These are phyloP conservation scores for Staphylotrichum longicolle DNA, from an alignment of 495 filamentous ascomycete species.

Conservation along the genomic window DNA sequence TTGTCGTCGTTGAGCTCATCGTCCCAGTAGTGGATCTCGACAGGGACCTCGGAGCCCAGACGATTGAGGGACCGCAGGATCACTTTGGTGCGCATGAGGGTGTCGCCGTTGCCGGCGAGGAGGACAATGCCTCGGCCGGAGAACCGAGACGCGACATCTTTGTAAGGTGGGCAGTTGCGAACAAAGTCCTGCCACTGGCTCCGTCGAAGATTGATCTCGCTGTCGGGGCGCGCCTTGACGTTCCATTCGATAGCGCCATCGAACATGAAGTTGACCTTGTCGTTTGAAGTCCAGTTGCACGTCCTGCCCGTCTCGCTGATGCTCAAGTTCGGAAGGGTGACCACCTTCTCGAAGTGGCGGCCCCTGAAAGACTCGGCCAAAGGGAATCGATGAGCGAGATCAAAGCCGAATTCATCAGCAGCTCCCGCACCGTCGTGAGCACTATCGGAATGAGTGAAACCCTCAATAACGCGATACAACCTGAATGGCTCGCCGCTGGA, in stretches of 20 bases:
- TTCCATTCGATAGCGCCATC: conserved; percentile 24
- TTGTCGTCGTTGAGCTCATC: conserved; percentile 25
- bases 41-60: conserved; percentile 25
- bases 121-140: conserved; percentile 32
- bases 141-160: conserved; percentile 22
- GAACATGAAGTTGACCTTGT: conserved; percentile 27
- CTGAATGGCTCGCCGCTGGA: too few relatives aligned
- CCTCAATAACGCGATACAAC: too few relatives aligned
- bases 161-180: conserved; percentile 17
- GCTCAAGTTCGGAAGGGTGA: conserved; percentile 15
- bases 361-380: conserved; percentile 25
- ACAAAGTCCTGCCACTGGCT: conserved; percentile 28
- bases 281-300: conserved; percentile 22
- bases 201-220: conserved; percentile 21
- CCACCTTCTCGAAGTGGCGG: conserved; percentile 24
- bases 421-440: too few relatives aligned
- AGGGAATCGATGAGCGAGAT: conserved; percentile 23
- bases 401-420: too few relatives aligned
- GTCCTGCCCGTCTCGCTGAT: conserved; percentile 21
- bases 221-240: conserved; percentile 20
- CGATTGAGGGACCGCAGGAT: conserved; percentile 25
- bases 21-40: conserved; percentile 36
- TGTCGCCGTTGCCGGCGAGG: conserved; percentile 29
- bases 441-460: too few relatives aligned
- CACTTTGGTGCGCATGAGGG: conserved; percentile 25